These are phyloP conservation scores for Hypoxylon lenormandii DNA, from an alignment of 495 filamentous ascomycete species.

Conservation along the genomic window DNA sequence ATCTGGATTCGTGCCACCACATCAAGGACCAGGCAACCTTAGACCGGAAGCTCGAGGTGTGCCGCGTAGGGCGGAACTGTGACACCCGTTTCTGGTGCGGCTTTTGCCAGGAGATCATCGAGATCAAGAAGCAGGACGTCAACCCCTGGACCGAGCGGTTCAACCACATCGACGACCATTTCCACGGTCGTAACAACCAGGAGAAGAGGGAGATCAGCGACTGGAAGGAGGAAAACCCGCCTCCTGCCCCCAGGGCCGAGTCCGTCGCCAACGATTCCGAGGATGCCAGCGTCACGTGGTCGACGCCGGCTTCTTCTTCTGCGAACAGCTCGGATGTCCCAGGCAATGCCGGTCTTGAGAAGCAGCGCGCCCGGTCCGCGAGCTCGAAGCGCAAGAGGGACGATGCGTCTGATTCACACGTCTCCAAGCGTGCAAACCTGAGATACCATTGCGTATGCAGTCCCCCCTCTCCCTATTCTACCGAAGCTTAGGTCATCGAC, in stretches of 20 bases:
- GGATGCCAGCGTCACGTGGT: slow-evolving; percentile 11
- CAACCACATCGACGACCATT: slow-evolving; percentile 89
- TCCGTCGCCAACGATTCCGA: slow-evolving; percentile 25
- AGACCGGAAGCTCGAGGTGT: slow-evolving; percentile 62
- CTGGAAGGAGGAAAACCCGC: slow-evolving; percentile 54
- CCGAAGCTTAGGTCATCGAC: not conserved
- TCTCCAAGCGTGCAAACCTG: slow-evolving; percentile 27
- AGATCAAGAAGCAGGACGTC: slow-evolving; percentile 65
- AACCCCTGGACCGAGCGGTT: slow-evolving; percentile 80
- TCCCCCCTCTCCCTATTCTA: not conserved
- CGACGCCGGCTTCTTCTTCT: slow-evolving; percentile 9
- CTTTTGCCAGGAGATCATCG: slow-evolving; percentile 74
- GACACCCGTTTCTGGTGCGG: slow-evolving; percentile 88
- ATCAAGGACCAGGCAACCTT: slow-evolving; percentile 57
- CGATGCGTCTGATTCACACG: slow-evolving; percentile 6
- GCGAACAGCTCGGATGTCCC: not conserved
- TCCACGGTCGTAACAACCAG: slow-evolving; percentile 57
- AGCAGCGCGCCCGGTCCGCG: slow-evolving; percentile 4
- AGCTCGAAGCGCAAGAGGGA: slow-evolving; percentile 49
- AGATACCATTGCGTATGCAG: slow-evolving; percentile 35
- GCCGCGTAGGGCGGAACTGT: slow-evolving; percentile 75
- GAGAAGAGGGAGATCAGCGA: slow-evolving; percentile 50
- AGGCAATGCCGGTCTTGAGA: not conserved
- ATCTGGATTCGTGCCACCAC: slow-evolving; percentile 68
- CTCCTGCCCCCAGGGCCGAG: not conserved